These are phyloP conservation scores for Sporothrix euskadiensis DNA, from an alignment of 2,329 filamentous ascomycete genomes.

Conservation along the genomic window DNA sequence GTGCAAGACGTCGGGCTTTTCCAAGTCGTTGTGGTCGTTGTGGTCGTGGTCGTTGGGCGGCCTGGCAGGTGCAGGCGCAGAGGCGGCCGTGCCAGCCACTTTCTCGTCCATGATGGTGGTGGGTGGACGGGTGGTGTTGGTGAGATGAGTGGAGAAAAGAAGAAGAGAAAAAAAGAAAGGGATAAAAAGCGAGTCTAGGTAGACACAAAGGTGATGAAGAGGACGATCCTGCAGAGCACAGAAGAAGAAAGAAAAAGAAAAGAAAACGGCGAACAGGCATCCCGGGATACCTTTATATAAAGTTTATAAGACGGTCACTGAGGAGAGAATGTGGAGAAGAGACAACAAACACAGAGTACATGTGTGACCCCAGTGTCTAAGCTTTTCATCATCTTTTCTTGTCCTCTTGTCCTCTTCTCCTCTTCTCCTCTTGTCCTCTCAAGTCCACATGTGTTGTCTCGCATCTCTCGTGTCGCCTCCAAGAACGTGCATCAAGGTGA, in stretches of 20 bases:
- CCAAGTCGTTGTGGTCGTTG: background rate
- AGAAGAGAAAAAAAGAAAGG: background rate
- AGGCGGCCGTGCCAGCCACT: background rate
- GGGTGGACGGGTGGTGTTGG: background rate
- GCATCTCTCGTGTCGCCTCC: background rate
- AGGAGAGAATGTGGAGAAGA: background rate
- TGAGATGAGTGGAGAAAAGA: background rate
- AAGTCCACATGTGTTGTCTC: background rate
- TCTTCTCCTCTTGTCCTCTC: background rate
- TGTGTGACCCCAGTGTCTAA: background rate
- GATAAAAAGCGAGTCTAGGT: no score
- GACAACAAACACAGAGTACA: background rate
- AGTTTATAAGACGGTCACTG: no score
- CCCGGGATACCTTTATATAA: background rate
- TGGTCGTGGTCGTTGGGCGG: background rate
- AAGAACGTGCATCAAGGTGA: background rate
- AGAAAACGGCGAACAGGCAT: background rate
- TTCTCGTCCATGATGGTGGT: background rate
- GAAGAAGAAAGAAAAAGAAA: no score
- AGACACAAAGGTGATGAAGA: background rate
- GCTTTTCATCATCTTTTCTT: background rate
- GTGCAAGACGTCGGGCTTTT: conserved; percentile 52
- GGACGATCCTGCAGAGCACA: background rate
- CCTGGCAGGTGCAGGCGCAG: background rate
- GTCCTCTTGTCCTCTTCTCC: background rate